phyloP scores from a whole-genome alignment of 2,329 filamentous ascomycete genomes.

The Pseudogymnoascus sp. region DNA sequence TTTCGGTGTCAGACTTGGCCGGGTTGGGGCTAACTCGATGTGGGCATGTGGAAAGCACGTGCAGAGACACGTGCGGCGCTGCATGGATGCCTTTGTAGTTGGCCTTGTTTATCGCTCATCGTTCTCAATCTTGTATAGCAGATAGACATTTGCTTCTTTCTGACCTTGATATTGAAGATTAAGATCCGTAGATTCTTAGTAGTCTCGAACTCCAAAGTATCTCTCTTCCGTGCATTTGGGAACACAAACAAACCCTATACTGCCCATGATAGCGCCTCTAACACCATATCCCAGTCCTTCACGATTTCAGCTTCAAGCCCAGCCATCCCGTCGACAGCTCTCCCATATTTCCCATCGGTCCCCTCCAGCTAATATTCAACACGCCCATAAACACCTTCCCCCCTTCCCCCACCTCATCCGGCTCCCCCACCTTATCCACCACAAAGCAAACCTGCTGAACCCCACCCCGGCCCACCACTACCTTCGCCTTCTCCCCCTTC shows the following conservation, averaged over 20 bases:
- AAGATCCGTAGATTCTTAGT: neutral
- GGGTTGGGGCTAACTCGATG: neutral
- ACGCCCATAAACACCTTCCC: slow-evolving; percentile 65
- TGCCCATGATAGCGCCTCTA: neutral
- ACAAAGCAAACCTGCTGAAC: slow-evolving; percentile 59
- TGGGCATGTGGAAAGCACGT: neutral
- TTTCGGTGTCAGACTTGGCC: neutral
- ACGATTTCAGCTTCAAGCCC: slow-evolving; percentile 37
- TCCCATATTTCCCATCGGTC: slow-evolving; percentile 81
- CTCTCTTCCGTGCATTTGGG: neutral
- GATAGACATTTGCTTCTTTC: neutral
- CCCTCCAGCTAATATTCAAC: slow-evolving; percentile 78
- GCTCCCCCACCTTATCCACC: slow-evolving; percentile 35
- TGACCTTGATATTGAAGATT: neutral
- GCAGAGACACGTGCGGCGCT: neutral
- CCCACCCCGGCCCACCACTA: slow-evolving; percentile 53
- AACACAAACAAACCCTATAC: slow-evolving; percentile 1
- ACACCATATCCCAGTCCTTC: neutral
- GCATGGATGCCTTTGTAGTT: neutral
- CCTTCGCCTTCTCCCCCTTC: slow-evolving; percentile 44
- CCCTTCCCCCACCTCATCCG: slow-evolving; percentile 28
- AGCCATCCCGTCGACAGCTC: slow-evolving; percentile 82
- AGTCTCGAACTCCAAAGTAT: neutral
- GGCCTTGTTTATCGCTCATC: neutral
- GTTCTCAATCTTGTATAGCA: neutral